Evolutionary conservation across 2,329 filamentous ascomycete genomes (phyloP).

Genomic region (Amauroascus niger): DNA sequence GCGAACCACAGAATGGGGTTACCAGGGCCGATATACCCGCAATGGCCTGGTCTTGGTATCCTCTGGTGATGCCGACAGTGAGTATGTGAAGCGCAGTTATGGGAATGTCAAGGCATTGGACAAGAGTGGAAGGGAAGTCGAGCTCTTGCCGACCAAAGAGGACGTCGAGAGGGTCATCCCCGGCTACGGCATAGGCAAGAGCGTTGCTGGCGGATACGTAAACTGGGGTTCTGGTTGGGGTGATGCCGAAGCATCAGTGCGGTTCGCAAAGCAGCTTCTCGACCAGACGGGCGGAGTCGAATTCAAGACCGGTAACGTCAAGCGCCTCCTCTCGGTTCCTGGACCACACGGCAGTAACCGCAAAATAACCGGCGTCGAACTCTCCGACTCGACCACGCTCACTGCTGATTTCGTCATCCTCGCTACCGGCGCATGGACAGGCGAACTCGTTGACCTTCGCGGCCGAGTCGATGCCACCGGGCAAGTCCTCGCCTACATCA

Average conservation of each 20-base stretch:
- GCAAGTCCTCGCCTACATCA: conserved; percentile 68
- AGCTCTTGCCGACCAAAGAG: conserved; percentile 26
- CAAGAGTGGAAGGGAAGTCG: conserved; percentile 24
- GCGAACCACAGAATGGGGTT: conserved; percentile 41
- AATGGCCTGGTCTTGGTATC: conserved; percentile 37
- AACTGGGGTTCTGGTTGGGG: conserved; percentile 42
- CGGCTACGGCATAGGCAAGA: conserved; percentile 27
- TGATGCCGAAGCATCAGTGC: conserved; percentile 35
- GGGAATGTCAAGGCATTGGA: conserved; percentile 32
- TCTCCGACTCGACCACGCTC: conserved; percentile 43
- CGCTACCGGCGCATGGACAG: conserved; percentile 81
- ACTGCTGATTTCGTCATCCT: conserved; percentile 65
- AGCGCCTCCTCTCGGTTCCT: conserved; percentile 25
- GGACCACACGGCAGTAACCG: not conserved
- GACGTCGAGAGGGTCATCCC: conserved; percentile 30
- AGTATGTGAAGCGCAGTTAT: conserved; percentile 34
- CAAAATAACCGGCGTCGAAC: conserved; percentile 40
- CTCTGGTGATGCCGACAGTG: conserved; percentile 24
- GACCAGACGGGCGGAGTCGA: conserved; percentile 30
- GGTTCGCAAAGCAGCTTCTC: conserved; percentile 31
- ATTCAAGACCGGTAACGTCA: conserved; percentile 31
- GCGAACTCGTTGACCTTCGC: conserved; percentile 63
- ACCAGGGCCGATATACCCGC: conserved; percentile 36
- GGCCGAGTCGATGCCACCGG: conserved; percentile 71
- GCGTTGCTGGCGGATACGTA: conserved; percentile 36